Conservation (phyloP, 306 rosid genomes). For the Begonia fuchsioides region DNA sequence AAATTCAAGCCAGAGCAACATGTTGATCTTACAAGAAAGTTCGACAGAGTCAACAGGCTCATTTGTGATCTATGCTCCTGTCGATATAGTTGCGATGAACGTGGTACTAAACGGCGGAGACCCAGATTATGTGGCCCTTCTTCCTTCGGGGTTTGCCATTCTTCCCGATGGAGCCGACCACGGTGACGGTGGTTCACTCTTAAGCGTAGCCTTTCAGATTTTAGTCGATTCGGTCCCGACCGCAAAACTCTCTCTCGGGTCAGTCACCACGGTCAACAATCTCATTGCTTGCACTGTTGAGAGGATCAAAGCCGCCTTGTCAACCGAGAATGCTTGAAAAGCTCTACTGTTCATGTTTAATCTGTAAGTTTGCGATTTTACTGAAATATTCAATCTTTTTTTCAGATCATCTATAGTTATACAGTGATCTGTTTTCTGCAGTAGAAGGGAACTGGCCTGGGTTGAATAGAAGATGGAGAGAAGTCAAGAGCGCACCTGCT, state of each 20-base stretch:
- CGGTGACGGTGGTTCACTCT: slow-evolving; percentile 70
- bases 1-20: slow-evolving; percentile 96
- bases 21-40: slow-evolving; percentile 87
- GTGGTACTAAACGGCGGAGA: slow-evolving; percentile 93
- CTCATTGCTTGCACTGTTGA: slow-evolving; percentile 93
- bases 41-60: slow-evolving; percentile 61
- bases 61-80: slow-evolving; percentile 85
- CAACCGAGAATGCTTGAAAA: slow-evolving; percentile 35
- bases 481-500: slow-evolving; percentile 99
- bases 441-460: too few relatives aligned
- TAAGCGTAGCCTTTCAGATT: slow-evolving; percentile 90
- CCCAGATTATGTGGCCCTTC: slow-evolving; percentile 89
- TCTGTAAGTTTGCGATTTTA: too few relatives aligned
- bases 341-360: not conserved
- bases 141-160: slow-evolving; percentile 94
- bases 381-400: too few relatives aligned
- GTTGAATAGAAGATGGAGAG: slow-evolving; percentile 14
- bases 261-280: slow-evolving; percentile 87
- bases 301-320: slow-evolving; percentile 68
- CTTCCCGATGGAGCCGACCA: slow-evolving; percentile 64
- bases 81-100: slow-evolving; percentile 83
- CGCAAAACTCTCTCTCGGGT: slow-evolving; percentile 85
- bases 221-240: slow-evolving; percentile 92
- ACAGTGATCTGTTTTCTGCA: too few relatives aligned
- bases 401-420: too few relatives aligned